Evolutionary conservation across 2,329 filamentous ascomycete genomes (phyloP).

Genomic region (Epichloe aotearoae): DNA sequence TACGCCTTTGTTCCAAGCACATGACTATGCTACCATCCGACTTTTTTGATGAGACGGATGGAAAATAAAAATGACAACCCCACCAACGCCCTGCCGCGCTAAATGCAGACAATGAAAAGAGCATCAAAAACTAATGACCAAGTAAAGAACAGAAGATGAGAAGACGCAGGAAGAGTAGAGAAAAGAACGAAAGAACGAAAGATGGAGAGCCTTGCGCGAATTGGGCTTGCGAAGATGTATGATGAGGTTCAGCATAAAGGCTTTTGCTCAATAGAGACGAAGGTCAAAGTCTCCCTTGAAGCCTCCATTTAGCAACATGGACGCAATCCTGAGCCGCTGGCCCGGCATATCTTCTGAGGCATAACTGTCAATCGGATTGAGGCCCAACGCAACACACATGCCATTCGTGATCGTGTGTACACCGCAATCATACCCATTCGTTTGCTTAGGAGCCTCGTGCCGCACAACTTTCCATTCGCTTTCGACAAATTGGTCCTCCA

Average conservation of each 20-base stretch:
- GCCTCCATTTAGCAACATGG: conserved; percentile 52
- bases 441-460: conserved; percentile 42
- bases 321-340: conserved; percentile 50
- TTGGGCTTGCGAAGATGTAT: background rate
- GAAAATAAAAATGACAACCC: background rate
- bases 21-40: background rate
- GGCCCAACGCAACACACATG: conserved; percentile 43
- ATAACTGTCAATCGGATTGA: conserved; percentile 38
- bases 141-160: background rate
- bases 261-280: conserved; percentile 17
- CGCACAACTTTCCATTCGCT: conserved; percentile 46
- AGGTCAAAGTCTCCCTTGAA: conserved; percentile 48
- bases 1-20: background rate
- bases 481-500: conserved; percentile 38
- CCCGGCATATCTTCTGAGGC: conserved; percentile 39
- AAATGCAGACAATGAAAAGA: background rate
- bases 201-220: background rate
- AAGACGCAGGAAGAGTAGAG: background rate
- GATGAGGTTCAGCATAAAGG: background rate
- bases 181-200: background rate
- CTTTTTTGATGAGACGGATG: background rate
- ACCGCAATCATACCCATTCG: conserved; percentile 63
- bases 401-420: conserved; percentile 64
- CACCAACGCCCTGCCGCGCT: background rate
- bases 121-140: background rate